Percentiles rank a stretch among this genome's conserved stretches.
These are phyloP conservation scores for Penicillium vulpinum DNA, from an alignment of 2,329 filamentous ascomycete species.

Conservation along the genomic window DNA sequence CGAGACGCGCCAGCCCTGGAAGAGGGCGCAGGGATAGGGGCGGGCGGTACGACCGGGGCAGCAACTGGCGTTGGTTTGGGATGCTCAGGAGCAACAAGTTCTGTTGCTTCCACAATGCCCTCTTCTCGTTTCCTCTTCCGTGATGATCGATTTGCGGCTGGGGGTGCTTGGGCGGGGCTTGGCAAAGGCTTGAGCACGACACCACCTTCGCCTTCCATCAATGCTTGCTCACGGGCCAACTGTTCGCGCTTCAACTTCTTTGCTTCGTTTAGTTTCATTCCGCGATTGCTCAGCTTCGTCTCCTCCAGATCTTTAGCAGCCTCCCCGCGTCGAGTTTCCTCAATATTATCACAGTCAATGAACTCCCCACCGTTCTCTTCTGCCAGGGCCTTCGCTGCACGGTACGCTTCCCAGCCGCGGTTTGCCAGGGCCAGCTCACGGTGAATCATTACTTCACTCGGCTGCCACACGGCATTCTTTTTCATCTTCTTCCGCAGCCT, in stretches of 20 bases:
- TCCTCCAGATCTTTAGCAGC: conserved; percentile 46
- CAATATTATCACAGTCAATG: conserved; percentile 55
- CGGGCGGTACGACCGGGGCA: not conserved
- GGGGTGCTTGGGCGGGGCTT: conserved; percentile 22
- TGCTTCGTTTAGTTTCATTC: conserved; percentile 61
- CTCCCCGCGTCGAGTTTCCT: conserved; percentile 44
- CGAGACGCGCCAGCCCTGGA: conserved; percentile 23
- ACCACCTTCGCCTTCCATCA: conserved; percentile 12
- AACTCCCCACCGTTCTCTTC: conserved; percentile 55
- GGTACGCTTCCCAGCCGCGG: conserved; percentile 54
- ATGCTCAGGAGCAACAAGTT: not conserved
- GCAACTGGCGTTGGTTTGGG: not conserved
- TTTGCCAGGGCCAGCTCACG: conserved; percentile 62
- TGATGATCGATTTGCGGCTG: conserved; percentile 25
- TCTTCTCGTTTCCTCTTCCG: conserved; percentile 59
- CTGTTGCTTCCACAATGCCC: conserved; percentile 33
- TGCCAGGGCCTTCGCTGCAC: conserved; percentile 52
- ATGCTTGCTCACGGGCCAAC: conserved; percentile 41
- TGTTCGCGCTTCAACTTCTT: conserved; percentile 62
- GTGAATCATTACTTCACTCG: conserved; percentile 66
- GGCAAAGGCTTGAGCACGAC: not conserved
- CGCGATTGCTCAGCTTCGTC: conserved; percentile 57
- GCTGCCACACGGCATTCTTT: conserved; percentile 69
- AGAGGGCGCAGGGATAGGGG: not conserved
- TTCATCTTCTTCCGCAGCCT: conserved; percentile 68